These are phyloP conservation scores for Sclerotinia minor DNA, from an alignment of 2,329 filamentous ascomycete species.

Conservation along the genomic window DNA sequence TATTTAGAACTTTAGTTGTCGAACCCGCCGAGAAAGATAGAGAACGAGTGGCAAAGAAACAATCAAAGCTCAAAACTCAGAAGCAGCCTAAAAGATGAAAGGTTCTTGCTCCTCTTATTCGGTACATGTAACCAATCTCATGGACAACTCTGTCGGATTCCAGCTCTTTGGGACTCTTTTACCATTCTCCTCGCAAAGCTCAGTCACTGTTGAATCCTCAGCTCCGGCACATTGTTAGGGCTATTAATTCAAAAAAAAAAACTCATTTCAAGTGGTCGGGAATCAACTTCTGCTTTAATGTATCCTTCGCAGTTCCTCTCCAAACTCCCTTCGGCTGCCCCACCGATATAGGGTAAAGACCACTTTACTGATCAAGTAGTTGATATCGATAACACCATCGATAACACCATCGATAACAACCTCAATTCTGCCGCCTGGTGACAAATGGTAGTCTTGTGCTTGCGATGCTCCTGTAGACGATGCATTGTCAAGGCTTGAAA, in stretches of 20 bases:
- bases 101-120: too few relatives aligned
- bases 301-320: not conserved
- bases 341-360: not conserved
- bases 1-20: constrained; percentile 28
- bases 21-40: constrained; percentile 20
- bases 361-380: not conserved
- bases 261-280: not conserved
- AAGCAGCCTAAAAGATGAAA: constrained; percentile 1
- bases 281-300: not conserved
- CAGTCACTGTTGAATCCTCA: not conserved
- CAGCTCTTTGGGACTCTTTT: too few relatives aligned
- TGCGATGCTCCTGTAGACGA: too few relatives aligned
- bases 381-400: not conserved
- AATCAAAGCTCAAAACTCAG: constrained; percentile 7
- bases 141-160: not conserved
- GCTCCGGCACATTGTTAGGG: too few relatives aligned
- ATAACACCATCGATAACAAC: not conserved
- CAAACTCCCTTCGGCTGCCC: not conserved
- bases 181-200: not conserved
- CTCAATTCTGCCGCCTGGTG: too few relatives aligned
- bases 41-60: constrained; percentile 17
- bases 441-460: too few relatives aligned
- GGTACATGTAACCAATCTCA: not conserved
- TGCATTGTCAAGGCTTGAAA: too few relatives aligned
- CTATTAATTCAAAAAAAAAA: not conserved